Conservation (phyloP, 2,329 filamentous ascomycete species). For the Diplocarpon mali region DNA sequence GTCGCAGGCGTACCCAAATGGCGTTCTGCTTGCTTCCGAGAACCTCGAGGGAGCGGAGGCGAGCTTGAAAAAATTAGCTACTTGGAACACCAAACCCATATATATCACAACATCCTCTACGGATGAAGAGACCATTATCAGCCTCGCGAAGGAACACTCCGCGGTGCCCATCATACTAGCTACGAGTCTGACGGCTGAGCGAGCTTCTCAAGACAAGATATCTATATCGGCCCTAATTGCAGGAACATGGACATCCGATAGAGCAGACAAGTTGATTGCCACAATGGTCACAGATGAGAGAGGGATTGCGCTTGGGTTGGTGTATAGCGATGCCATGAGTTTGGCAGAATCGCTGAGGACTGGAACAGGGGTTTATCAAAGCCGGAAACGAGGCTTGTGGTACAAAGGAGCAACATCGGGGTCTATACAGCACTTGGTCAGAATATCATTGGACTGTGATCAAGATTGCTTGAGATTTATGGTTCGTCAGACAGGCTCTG, state of each 20-base stretch:
- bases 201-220: conserved; percentile 46
- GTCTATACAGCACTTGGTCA: conserved; percentile 81
- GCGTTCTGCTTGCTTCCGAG: conserved; percentile 18
- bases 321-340: conserved; percentile 90
- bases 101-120: conserved; percentile 18
- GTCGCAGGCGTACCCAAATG: conserved; percentile 23
- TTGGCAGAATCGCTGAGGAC: conserved; percentile 77
- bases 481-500: conserved; percentile 76
- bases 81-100: conserved; percentile 22
- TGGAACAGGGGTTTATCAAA: conserved; percentile 78
- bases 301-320: conserved; percentile 73
- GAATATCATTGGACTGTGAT: conserved; percentile 83
- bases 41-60: conserved; percentile 32
- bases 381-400: conserved; percentile 90
- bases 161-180: conserved; percentile 69
- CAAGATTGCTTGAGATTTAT: conserved; percentile 84
- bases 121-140: conserved; percentile 14
- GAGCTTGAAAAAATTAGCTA: conserved; percentile 17
- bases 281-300: conserved; percentile 87
- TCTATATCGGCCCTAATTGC: conserved; percentile 62
- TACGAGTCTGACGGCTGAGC: conserved; percentile 53
- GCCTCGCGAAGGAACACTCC: conserved; percentile 17
- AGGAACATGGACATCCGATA: conserved; percentile 67
- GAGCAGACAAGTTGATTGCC: conserved; percentile 71
- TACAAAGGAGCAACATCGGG: conserved; percentile 93